These are phyloP conservation scores for Nemania abortiva DNA, from an alignment of 2,329 filamentous ascomycete genomes.

Conservation along the genomic window DNA sequence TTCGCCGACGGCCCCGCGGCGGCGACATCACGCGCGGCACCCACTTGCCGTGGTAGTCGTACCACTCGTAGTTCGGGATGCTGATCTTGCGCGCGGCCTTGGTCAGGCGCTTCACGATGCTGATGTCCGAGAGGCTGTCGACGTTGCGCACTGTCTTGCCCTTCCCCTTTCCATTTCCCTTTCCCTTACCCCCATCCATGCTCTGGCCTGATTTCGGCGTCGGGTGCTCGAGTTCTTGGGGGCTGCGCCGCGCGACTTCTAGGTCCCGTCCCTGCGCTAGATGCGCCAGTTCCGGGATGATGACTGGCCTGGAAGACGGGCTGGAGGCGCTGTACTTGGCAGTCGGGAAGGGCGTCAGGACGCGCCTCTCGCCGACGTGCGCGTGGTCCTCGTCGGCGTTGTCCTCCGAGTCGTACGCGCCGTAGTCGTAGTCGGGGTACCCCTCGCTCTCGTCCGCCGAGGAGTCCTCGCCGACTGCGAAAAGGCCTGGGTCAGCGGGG, in stretches of 20 bases:
- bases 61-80: conserved; percentile 25
- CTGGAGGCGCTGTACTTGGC: conserved; percentile 15
- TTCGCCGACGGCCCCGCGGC: conserved; percentile 7
- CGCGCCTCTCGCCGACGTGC: neutral
- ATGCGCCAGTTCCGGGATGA: conserved; percentile 29
- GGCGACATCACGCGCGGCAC: conserved; percentile 32
- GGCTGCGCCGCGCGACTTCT: neutral
- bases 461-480: conserved; percentile 4
- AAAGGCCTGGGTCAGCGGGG: conserved; percentile 11
- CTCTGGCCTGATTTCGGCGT: too few relatives aligned
- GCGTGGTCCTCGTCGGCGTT: neutral
- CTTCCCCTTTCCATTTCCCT: neutral
- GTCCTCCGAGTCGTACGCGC: neutral
- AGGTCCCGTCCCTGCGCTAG: neutral
- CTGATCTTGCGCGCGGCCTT: conserved; percentile 27
- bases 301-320: neutral
- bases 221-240: conserved; percentile 1
- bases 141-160: neutral
- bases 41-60: conserved; percentile 28
- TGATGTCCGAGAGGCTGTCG: neutral
- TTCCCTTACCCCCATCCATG: too few relatives aligned
- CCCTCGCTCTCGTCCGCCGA: conserved; percentile 1
- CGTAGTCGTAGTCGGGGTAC: neutral
- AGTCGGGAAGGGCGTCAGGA: neutral
- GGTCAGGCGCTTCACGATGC: conserved; percentile 33